phyloP scores from a whole-genome alignment of 257 asterid species.

The Ilex aquifolium region DNA sequence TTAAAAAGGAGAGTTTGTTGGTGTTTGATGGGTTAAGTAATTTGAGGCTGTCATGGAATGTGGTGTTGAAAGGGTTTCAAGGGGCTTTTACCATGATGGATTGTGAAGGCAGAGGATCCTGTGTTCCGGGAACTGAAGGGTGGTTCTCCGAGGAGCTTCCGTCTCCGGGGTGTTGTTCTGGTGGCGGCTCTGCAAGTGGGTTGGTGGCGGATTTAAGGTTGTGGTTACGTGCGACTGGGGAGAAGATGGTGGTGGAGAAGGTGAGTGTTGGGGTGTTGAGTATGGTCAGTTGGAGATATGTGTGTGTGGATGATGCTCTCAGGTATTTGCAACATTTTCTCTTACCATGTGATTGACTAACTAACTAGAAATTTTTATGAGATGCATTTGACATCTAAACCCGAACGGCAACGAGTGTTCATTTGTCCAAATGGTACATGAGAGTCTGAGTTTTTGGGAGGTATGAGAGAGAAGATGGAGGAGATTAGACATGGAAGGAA shows the following conservation, averaged over 20 bases:
- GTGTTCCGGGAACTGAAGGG: slow-evolving; percentile 72
- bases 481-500: no score
- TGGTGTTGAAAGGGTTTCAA: slow-evolving; percentile 48
- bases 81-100: slow-evolving; percentile 67
- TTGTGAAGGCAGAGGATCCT: slow-evolving; percentile 61
- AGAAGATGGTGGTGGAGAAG: slow-evolving; percentile 56
- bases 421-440: no score
- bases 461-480: no score
- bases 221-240: slow-evolving; percentile 41
- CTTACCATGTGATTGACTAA: slow-evolving; percentile 11
- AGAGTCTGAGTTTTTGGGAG: no score
- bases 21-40: slow-evolving; percentile 25
- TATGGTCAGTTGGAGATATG: slow-evolving; percentile 77
- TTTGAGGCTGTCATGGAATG: slow-evolving; percentile 58
- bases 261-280: slow-evolving; percentile 72
- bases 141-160: slow-evolving; percentile 91
- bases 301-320: slow-evolving; percentile 64
- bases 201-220: slow-evolving; percentile 72
- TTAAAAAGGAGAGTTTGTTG: slow-evolving; percentile 5
- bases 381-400: no score
- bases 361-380: no score
- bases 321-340: slow-evolving; percentile 85
- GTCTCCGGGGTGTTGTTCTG: slow-evolving; percentile 49
- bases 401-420: no score
- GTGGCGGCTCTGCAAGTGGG: slow-evolving; percentile 40